These are phyloP conservation scores for Gentiana macrophylla DNA, from an alignment of 257 asterid species.

Conservation along the genomic window DNA sequence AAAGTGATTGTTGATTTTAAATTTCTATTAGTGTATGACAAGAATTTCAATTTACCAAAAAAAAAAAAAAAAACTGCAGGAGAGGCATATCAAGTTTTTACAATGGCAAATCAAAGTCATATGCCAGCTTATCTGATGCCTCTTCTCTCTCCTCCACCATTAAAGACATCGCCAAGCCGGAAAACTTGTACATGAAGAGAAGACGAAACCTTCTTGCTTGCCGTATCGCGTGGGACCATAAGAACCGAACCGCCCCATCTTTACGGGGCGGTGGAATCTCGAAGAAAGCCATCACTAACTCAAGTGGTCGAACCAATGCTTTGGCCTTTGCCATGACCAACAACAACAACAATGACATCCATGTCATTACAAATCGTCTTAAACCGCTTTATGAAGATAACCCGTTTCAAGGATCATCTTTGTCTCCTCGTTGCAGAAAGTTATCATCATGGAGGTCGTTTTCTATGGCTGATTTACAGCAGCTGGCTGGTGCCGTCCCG, in stretches of 20 bases:
- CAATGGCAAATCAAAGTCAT: constrained; percentile 76
- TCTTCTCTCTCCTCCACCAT: constrained; percentile 33
- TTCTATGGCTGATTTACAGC: constrained; percentile 59
- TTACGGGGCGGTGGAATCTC: constrained; percentile 41
- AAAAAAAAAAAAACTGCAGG: constrained; percentile 23
- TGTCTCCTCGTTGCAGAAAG: constrained; percentile 16
- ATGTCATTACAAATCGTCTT: constrained; percentile 4
- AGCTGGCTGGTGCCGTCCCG: constrained; percentile 15
- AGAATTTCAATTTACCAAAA: too few relatives aligned
- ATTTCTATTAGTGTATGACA: too few relatives aligned
- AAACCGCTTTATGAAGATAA: constrained; percentile 8
- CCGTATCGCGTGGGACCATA: constrained; percentile 30
- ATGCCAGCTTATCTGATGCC: constrained; percentile 52
- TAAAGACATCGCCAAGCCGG: constrained; percentile 55
- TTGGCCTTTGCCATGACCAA: constrained; percentile 36
- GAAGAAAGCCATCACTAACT: constrained; percentile 32
- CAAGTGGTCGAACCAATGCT: constrained; percentile 32
- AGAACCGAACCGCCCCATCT: constrained; percentile 20
- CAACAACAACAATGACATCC: constrained; percentile 12
- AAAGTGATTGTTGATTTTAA: too few relatives aligned
- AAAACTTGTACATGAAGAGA: constrained; percentile 38
- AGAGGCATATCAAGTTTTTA: constrained; percentile 73
- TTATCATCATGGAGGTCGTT: constrained; percentile 45
- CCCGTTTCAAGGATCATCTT: constrained; percentile 7
- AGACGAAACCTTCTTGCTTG: constrained; percentile 49